Percentiles rank a stretch among this genome's conserved stretches.
Evolutionary conservation across 305 asterid species (phyloP).

Genomic region (Plantago coronopus): DNA sequence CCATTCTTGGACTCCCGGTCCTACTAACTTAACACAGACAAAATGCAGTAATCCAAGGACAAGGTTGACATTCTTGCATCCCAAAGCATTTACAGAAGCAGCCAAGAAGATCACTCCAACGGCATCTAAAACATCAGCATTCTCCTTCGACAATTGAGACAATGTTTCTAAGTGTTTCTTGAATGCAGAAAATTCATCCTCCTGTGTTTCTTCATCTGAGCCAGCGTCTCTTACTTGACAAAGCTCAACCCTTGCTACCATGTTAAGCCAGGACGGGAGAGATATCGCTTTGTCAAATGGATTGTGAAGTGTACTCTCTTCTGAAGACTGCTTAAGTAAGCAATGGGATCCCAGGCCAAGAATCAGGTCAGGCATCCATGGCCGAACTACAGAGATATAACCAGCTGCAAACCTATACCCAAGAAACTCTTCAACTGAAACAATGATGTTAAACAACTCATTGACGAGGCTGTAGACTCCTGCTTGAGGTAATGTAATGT

Average conservation of each 20-base stretch:
- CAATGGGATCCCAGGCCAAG: slow-evolving; percentile 59
- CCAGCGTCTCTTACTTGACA: slow-evolving; percentile 35
- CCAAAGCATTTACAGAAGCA: slow-evolving; percentile 40
- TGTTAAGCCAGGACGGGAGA: slow-evolving; percentile 57
- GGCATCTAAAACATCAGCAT: slow-evolving; percentile 54
- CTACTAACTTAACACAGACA: slow-evolving; percentile 54
- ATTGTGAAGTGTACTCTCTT: slow-evolving; percentile 22
- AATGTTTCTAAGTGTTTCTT: slow-evolving; percentile 44
- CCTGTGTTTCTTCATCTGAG: slow-evolving; percentile 39
- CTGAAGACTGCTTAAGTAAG: slow-evolving; percentile 41
- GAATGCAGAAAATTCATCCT: slow-evolving; percentile 44
- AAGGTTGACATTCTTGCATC: slow-evolving; percentile 44
- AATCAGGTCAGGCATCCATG: slow-evolving; percentile 80
- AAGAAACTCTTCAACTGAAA: slow-evolving; percentile 60
- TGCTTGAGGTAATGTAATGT: slow-evolving; percentile 32
- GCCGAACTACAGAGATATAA: slow-evolving; percentile 45
- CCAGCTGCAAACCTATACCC: slow-evolving; percentile 62
- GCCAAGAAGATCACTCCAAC: slow-evolving; percentile 53
- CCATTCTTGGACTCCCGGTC: slow-evolving; percentile 43
- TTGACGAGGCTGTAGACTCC: slow-evolving; percentile 48
- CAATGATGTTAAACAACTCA: slow-evolving; percentile 52
- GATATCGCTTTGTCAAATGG: slow-evolving; percentile 25
- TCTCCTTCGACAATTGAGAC: slow-evolving; percentile 42
- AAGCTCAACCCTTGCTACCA: slow-evolving; percentile 62
- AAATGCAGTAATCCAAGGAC: slow-evolving; percentile 60